phyloP scores from a whole-genome alignment of 306 rosid species.

The Malus sylvestris region DNA sequence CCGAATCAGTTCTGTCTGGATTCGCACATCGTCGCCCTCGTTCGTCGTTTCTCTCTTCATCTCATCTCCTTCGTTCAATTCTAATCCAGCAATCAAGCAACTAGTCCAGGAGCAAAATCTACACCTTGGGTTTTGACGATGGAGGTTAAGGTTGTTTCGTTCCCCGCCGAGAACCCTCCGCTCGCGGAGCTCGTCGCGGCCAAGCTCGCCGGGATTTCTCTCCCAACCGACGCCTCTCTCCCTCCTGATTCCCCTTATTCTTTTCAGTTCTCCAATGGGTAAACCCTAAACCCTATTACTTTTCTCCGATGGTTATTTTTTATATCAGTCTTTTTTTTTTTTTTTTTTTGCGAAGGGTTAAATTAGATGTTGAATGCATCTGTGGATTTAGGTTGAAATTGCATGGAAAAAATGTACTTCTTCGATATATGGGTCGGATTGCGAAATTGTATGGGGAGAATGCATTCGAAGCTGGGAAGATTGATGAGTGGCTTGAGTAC shows the following conservation, averaged over 20 bases:
- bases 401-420: conserved; percentile 55
- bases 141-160: conserved; percentile 48
- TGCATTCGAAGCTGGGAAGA: conserved; percentile 54
- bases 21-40: background rate
- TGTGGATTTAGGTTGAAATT: conserved; percentile 43
- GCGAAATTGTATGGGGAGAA: conserved; percentile 60
- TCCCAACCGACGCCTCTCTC: conserved; percentile 40
- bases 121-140: conserved; percentile 28
- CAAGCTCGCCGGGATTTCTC: conserved; percentile 48
- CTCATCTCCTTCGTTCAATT: background rate
- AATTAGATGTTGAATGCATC: background rate
- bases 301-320: background rate
- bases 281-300: background rate
- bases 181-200: conserved; percentile 62
- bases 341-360: background rate
- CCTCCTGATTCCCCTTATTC: conserved; percentile 48
- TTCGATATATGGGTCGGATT: conserved; percentile 57
- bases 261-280: conserved; percentile 61
- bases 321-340: no score
- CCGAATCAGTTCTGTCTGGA: background rate
- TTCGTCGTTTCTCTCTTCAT: background rate
- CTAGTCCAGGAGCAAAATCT: background rate
- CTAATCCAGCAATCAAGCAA: background rate
- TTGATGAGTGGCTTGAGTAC: conserved; percentile 78
- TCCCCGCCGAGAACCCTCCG: conserved; percentile 60